Percentiles rank a stretch among this genome's conserved stretches.
Evolutionary conservation across 495 filamentous ascomycete genomes (phyloP).

Genomic region (Hypomontagnella submonticulosa): DNA sequence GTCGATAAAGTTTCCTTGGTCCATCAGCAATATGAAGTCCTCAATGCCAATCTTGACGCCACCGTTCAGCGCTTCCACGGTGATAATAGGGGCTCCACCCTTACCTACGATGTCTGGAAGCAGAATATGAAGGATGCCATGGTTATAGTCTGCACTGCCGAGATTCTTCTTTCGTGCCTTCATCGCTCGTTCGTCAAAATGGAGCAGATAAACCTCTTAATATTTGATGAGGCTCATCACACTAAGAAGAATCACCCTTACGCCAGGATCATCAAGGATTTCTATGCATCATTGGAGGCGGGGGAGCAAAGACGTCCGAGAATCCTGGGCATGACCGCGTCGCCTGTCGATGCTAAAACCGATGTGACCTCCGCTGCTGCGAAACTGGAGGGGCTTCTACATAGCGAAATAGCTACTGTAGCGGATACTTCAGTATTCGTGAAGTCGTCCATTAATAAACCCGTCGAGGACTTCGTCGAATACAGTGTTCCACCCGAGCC

Average conservation of each 20-base stretch:
- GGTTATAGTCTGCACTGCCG: constrained; percentile 94
- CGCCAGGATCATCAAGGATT: constrained; percentile 90
- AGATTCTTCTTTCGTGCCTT: constrained; percentile 83
- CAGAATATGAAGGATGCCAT: constrained; percentile 75
- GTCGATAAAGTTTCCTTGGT: constrained; percentile 90
- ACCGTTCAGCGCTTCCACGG: constrained; percentile 84
- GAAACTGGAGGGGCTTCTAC: constrained; percentile 79
- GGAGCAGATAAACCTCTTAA: constrained; percentile 84
- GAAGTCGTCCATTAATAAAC: constrained; percentile 52
- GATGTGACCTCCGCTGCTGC: constrained; percentile 77
- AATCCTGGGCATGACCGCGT: constrained; percentile 97
- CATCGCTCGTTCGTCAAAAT: constrained; percentile 84
- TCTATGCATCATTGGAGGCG: constrained; percentile 64
- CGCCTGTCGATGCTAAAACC: constrained; percentile 86
- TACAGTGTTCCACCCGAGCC: constrained; percentile 65
- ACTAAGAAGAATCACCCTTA: constrained; percentile 95
- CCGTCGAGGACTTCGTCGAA: constrained; percentile 54
- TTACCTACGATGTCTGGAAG: constrained; percentile 75
- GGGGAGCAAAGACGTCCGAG: constrained; percentile 68
- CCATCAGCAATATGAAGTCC: constrained; percentile 87
- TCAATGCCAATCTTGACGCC: constrained; percentile 85
- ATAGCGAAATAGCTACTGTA: constrained; percentile 85
- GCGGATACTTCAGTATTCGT: constrained; percentile 71
- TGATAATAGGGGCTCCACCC: constrained; percentile 62
- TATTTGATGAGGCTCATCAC: constrained; percentile 98